Evolutionary conservation across 768 basidiomycete species (phyloP).

Genomic region (Suillus ampliporus): DNA sequence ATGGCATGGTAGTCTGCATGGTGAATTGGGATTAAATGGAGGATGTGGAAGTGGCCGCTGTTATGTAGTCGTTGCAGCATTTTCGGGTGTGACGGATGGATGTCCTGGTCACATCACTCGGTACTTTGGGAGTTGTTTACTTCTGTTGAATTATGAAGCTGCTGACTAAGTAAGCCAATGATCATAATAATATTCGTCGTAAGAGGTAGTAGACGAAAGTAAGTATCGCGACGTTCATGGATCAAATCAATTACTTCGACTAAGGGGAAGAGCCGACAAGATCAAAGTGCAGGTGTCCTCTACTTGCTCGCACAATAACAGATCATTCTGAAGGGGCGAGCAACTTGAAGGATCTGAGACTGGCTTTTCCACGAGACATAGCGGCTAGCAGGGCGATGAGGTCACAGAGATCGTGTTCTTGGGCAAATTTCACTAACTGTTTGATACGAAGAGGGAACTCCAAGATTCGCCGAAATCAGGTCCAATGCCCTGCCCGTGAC

Average conservation of each 20-base stretch:
- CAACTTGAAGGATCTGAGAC: constrained; percentile 30
- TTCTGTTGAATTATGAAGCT: too few species aligned
- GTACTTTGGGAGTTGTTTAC: too few species aligned
- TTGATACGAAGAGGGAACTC: constrained; percentile 16
- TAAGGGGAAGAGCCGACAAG: constrained; percentile 10
- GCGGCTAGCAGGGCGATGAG: constrained; percentile 45
- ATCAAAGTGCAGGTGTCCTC: constrained; percentile 53
- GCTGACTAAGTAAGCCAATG: too few species aligned
- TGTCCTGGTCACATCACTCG: too few species aligned
- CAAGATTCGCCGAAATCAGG: constrained; percentile 42
- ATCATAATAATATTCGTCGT: too few species aligned
- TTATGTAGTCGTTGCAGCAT: too few species aligned
- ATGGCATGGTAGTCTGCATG: too few species aligned
- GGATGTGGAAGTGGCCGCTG: too few species aligned
- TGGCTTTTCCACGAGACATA: constrained; percentile 43
- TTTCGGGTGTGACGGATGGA: too few species aligned
- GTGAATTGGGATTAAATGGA: too few species aligned
- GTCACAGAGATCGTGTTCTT: constrained; percentile 25
- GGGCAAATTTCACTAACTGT: constrained; percentile 17
- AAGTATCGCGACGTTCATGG: neutral
- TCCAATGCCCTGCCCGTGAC: constrained; percentile 69
- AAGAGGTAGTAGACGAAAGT: neutral
- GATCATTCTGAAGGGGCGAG: constrained; percentile 52
- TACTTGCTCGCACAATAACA: constrained; percentile 52
- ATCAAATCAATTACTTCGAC: constrained; percentile 3